Percentiles rank a stretch among this genome's conserved stretches.
phyloP scores from a whole-genome alignment of 169 alveolate species.

The Babesia sp. region DNA sequence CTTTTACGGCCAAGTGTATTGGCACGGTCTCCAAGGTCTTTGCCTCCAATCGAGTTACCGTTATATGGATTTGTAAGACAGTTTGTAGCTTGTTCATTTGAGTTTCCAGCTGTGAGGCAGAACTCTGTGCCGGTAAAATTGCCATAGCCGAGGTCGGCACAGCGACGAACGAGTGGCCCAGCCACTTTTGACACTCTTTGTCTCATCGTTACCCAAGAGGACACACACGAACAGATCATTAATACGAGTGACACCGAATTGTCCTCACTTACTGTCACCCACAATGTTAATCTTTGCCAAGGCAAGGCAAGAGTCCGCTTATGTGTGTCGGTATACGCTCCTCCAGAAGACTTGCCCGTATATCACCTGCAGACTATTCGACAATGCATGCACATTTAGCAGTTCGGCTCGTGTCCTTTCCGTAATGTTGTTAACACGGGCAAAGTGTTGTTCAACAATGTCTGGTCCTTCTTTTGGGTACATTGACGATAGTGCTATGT shows the following conservation, averaged over 20 bases:
- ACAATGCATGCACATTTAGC: slow-evolving; percentile 40
- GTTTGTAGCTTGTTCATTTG: neutral
- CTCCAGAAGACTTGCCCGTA: slow-evolving; percentile 48
- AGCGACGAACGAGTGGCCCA: neutral
- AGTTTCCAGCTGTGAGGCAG: slow-evolving; percentile 3
- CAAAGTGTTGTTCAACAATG: slow-evolving; percentile 30
- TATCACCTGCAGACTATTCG: slow-evolving; percentile 37
- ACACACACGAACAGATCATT: neutral
- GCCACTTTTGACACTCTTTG: neutral
- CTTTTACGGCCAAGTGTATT: neutral
- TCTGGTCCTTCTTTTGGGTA: slow-evolving; percentile 4
- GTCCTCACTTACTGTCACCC: no score
- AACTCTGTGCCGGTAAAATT: slow-evolving; percentile 47
- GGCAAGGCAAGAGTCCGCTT: no score
- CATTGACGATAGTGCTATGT: neutral
- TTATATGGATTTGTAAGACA: no score
- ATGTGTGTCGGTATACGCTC: neutral
- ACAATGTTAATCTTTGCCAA: no score
- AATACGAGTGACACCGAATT: neutral
- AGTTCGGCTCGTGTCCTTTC: slow-evolving; percentile 2
- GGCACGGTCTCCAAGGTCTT: neutral
- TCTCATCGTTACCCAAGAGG: neutral
- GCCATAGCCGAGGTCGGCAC: slow-evolving; percentile 29
- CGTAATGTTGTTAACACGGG: slow-evolving; percentile 14
- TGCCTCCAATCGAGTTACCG: no score